A percentile compares a stretch with the other conserved stretches of the same genome.
These are phyloP conservation scores for Phoma sp. DNA, from an alignment of 2,329 filamentous ascomycete species.

Conservation along the genomic window DNA sequence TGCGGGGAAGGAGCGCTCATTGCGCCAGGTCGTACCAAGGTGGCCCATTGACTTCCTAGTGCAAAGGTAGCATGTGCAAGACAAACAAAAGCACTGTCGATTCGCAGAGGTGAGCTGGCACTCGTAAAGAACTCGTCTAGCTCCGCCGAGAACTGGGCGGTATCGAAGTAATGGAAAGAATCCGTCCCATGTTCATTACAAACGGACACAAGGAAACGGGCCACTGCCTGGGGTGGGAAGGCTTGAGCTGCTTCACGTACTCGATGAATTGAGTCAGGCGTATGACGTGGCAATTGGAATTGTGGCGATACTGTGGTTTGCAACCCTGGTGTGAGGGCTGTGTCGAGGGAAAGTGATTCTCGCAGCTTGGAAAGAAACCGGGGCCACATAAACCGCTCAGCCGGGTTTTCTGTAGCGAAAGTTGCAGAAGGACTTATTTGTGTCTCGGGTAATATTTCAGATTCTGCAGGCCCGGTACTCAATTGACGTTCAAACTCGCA, in stretches of 20 bases:
- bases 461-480: background rate
- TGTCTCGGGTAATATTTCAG: background rate
- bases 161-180: slow-evolving; percentile 9
- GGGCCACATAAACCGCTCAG: slow-evolving; percentile 12
- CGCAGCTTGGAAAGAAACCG: slow-evolving; percentile 1
- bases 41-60: slow-evolving; percentile 11
- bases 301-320: background rate
- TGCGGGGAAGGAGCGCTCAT: background rate
- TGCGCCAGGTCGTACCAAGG: slow-evolving; percentile 3
- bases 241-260: slow-evolving; percentile 6
- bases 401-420: slow-evolving; percentile 1
- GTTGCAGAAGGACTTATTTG: slow-evolving; percentile 7
- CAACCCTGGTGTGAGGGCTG: background rate
- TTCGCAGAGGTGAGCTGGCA: background rate
- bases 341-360: slow-evolving; percentile 2
- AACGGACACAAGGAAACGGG: slow-evolving; percentile 5
- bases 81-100: slow-evolving; percentile 10
- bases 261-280: background rate
- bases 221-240: slow-evolving; percentile 6
- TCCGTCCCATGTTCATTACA: slow-evolving; percentile 12
- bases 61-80: slow-evolving; percentile 6
- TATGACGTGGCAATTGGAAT: background rate
- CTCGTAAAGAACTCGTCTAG: slow-evolving; percentile 5
- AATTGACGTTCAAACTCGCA: slow-evolving; percentile 4
- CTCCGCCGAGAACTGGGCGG: slow-evolving; percentile 3